A percentile compares a stretch with the other conserved stretches of the same genome.
Conservation (phyloP, 163 green algal genomes). For the Prototheca wickerhamii region DNA sequence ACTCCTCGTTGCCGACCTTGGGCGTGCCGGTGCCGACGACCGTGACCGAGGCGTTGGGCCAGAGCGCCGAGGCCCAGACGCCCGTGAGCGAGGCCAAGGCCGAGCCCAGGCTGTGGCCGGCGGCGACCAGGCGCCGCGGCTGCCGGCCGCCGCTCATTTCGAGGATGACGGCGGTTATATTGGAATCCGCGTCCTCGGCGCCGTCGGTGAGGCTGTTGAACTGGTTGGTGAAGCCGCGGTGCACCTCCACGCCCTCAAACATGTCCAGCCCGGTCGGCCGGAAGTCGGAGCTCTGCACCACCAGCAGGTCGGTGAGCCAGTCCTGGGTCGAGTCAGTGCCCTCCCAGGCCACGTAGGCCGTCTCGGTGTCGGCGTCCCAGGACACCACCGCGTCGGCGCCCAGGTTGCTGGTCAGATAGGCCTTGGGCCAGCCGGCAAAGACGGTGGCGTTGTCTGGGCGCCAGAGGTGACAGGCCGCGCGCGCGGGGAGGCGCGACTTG, state of each 20-base stretch:
- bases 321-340: background rate
- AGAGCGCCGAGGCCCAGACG: constrained; percentile 9
- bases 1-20: background rate
- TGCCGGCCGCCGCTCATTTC: background rate
- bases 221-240: constrained; percentile 11
- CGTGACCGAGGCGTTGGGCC: constrained; percentile 5
- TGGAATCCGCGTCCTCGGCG: background rate
- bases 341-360: constrained; percentile 2
- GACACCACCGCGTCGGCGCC: constrained; percentile 5
- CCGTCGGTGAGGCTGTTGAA: background rate
- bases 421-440: background rate
- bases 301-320: constrained; percentile 1
- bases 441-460: background rate
- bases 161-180: constrained; percentile 11
- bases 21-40: constrained; percentile 7
- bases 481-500: background rate
- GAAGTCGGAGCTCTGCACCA: background rate
- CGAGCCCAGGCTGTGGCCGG: constrained; percentile 9
- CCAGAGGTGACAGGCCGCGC: background rate
- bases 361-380: constrained; percentile 6
- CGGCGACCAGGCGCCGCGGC: background rate
- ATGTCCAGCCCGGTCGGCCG: background rate
- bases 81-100: constrained; percentile 2
- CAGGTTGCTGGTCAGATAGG: background rate
- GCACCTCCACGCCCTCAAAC: constrained; percentile 4